phyloP scores from a whole-genome alignment of 2,329 filamentous ascomycete genomes.

The Xylariomycetidae sp. region DNA sequence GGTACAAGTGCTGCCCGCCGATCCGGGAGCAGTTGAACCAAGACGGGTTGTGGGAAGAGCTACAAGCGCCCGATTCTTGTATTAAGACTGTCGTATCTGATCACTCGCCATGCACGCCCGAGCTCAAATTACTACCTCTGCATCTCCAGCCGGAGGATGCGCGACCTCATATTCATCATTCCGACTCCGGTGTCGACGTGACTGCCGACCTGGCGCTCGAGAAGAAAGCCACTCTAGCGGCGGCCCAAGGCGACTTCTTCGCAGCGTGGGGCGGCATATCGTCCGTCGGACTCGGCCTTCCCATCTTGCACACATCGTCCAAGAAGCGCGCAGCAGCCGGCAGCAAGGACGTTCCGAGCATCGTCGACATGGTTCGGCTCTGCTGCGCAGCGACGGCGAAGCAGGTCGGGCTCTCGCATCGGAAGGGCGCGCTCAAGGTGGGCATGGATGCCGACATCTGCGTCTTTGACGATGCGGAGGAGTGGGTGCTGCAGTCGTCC shows the following conservation, averaged over 20 bases:
- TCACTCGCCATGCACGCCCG: slow-evolving; percentile 92
- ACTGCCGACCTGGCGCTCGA: slow-evolving; percentile 28
- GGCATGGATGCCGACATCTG: slow-evolving; percentile 90
- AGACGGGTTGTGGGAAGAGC: slow-evolving; percentile 80
- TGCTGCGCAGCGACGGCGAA: slow-evolving; percentile 82
- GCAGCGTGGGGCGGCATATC: slow-evolving; percentile 95
- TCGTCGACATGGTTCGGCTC: slow-evolving; percentile 78
- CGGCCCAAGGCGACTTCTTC: slow-evolving; percentile 77
- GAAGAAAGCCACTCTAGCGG: slow-evolving; percentile 32
- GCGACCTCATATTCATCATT: slow-evolving; percentile 37
- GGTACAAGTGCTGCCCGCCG: slow-evolving; percentile 93
- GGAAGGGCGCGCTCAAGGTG: slow-evolving; percentile 74
- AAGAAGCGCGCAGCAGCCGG: slow-evolving; percentile 51
- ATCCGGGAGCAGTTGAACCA: slow-evolving; percentile 80
- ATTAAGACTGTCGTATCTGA: slow-evolving; percentile 92
- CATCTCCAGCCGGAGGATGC: slow-evolving; percentile 49
- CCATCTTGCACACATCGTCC: slow-evolving; percentile 81
- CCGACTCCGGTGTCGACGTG: slow-evolving; percentile 51
- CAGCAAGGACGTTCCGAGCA: slow-evolving; percentile 36
- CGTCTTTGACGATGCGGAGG: slow-evolving; percentile 80
- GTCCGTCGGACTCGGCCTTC: slow-evolving; percentile 85
- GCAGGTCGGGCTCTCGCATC: slow-evolving; percentile 78
- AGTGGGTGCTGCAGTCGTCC: slow-evolving; percentile 67
- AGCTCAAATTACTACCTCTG: slow-evolving; percentile 80
- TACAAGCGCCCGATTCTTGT: slow-evolving; percentile 66